Evolutionary conservation across 441 rosid species (phyloP).

Genomic region (Manihot esculenta): DNA sequence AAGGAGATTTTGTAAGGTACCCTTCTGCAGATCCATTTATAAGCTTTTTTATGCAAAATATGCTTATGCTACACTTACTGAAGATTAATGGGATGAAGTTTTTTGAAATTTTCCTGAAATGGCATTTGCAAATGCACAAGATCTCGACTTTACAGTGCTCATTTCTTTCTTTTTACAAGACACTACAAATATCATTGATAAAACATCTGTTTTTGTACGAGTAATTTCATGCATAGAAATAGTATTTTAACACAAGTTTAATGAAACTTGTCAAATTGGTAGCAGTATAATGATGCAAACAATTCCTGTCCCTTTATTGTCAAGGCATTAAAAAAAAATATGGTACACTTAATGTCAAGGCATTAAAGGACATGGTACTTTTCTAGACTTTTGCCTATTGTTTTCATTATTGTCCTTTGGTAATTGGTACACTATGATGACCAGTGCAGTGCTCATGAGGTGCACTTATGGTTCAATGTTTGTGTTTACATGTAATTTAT

Average conservation of each 20-base stretch:
- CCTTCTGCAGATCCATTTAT: slow-evolving; percentile 12
- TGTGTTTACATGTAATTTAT: not conserved
- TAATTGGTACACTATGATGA: not conserved
- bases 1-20: slow-evolving; percentile 98
- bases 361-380: not conserved
- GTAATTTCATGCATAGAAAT: not conserved
- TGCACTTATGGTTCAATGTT: not conserved
- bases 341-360: not conserved
- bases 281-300: not conserved
- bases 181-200: not conserved
- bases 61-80: not conserved
- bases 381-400: not conserved
- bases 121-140: slow-evolving; percentile 9
- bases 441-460: not conserved
- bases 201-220: not conserved
- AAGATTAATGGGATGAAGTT: not conserved
- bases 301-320: not conserved
- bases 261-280: too few species aligned
- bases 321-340: not conserved
- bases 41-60: not conserved
- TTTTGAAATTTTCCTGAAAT: not conserved
- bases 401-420: not conserved
- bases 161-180: not conserved
- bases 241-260: too few species aligned
- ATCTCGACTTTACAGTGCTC: not conserved